Base-by-base conservation (phyloP, 2,329 filamentous ascomycete genomes). In the Aspergillus nomiae region DNA sequence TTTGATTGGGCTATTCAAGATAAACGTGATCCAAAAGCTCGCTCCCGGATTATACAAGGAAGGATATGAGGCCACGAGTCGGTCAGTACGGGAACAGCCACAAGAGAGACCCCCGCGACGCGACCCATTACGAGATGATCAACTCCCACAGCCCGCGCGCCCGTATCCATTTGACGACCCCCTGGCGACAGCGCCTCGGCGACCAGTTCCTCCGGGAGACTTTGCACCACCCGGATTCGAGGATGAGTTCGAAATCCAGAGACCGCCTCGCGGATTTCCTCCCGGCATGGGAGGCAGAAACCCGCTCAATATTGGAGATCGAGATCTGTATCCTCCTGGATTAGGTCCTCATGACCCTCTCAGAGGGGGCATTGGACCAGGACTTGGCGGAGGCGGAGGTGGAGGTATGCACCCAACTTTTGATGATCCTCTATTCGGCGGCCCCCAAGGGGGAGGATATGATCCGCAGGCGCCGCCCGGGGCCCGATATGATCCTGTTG, bases 321-420 rank as follows among this genome's bases (percentile, higher is more conserved):
- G 94, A 71, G 95, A 99, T 76, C 80, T 98, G 11, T 91, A 98
- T 71, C 95, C 95, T 1, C 90, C 90, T 11, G 92, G 92, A 0
- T 81, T 99, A 0, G 94, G 93, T 0, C 94, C 94, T 0, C 83
- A 93, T 70, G 94, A 97, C 76, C 93, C 94, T 14, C 79, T 97
- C 3, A 82, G 91, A 36, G 86, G 87, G 5, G 85, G 86, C 2
- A 86, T 92, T 60, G 86, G 88, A 8, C 86, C 87, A 34, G 83
- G 84, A 28, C 84, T 86, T 55, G 85, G 87, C 0, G 86, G 87
- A 16, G 86, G 88, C 24, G 85, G 85, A 12, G 88, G 90, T 9
- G 95, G 90, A 14, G 95, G 95, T 0, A 99, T 99, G 95, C 92
- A 97, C 77, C 95, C 95, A 0, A 96, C 94, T 0, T 95, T 97